phyloP scores from a whole-genome alignment of 1,139 yeast genomes.

The Suhomyces maxii region DNA sequence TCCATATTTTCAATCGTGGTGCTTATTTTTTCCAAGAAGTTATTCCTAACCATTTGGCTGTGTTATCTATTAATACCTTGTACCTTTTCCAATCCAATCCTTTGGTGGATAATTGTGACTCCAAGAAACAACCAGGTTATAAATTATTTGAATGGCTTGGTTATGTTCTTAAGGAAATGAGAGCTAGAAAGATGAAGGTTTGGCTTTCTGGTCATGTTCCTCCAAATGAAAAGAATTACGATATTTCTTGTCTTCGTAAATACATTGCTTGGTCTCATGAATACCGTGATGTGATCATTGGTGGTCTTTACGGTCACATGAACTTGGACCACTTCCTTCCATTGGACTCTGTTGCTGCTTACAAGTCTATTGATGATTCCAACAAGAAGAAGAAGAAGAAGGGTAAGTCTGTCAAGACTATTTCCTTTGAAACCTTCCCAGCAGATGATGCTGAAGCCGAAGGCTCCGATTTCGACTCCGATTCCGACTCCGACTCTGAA shows the following conservation, averaged over 20 bases:
- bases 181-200: constrained; percentile 76
- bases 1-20: constrained; percentile 72
- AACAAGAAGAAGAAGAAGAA: constrained; percentile 10
- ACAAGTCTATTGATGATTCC: constrained; percentile 43
- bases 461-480: constrained; percentile 9
- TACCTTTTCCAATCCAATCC: constrained; percentile 78
- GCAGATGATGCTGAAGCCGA: background rate
- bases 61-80: constrained; percentile 73
- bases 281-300: constrained; percentile 77
- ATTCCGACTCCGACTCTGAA: constrained; percentile 12
- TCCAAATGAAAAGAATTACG: constrained; percentile 76
- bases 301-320: constrained; percentile 88
- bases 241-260: constrained; percentile 68
- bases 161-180: constrained; percentile 65
- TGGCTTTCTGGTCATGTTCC: constrained; percentile 91
- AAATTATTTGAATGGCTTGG: constrained; percentile 78
- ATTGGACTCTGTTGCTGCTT: constrained; percentile 67
- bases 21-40: constrained; percentile 76
- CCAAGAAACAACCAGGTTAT: constrained; percentile 74
- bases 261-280: constrained; percentile 78
- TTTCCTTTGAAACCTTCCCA: background rate
- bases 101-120: constrained; percentile 76
- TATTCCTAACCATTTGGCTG: constrained; percentile 74
- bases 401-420: constrained; percentile 5
- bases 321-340: constrained; percentile 83